Evolutionary conservation across 176 grass and related monocot species (phyloP), one percentile per base, ranked within the genome.

Genomic region (Aegilops longissima): DNA sequence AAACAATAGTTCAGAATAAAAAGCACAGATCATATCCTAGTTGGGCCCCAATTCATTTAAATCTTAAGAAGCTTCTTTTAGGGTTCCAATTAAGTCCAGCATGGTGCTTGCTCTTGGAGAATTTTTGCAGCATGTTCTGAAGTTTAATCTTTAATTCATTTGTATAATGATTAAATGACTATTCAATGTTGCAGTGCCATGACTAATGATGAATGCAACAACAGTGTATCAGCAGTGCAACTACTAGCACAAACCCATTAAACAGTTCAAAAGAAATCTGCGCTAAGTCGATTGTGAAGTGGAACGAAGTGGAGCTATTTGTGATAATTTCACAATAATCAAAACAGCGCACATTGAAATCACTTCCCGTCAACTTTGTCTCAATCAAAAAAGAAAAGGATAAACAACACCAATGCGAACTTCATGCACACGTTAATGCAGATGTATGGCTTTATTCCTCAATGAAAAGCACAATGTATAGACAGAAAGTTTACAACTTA

Each of bases 401-500:
- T 40, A 72, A 81, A 76, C 40, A 24, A 12, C 42, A 35, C 29
- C n/a, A 12, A 24, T 66, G 54, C 21, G 9, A 29, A 70, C 66
- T 42, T 38, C 51, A 31, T 68, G 73, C 21, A 58, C 73, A 78
- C 6, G 2, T 16, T 61, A 77, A 70, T 72, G 66, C 38, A 84
- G 40, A 74, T 33, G 11, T 73, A 81, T 68, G 21, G 12, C 69
- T 52, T 83, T 86, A 58, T 61, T 83, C 16, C 12, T 82, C n/a
- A 69, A 42, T 47, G 12, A 73, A 85, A 79, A 90, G 24, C 20
- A 36, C 34, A 63, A 69, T 23, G 35, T 73, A 72, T 61, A 80
- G 64, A 31, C 14, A 70, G 66, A 82, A 65, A 56, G 21, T 35
- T 66, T 61, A 38, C 23, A 80, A 73, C 96, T 95, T 91, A 98